Evolutionary conservation across 192 early-diverging fungal genomes (phyloP), one percentile per base, ranked within the genome.

Genomic region (Endogone sp.): DNA sequence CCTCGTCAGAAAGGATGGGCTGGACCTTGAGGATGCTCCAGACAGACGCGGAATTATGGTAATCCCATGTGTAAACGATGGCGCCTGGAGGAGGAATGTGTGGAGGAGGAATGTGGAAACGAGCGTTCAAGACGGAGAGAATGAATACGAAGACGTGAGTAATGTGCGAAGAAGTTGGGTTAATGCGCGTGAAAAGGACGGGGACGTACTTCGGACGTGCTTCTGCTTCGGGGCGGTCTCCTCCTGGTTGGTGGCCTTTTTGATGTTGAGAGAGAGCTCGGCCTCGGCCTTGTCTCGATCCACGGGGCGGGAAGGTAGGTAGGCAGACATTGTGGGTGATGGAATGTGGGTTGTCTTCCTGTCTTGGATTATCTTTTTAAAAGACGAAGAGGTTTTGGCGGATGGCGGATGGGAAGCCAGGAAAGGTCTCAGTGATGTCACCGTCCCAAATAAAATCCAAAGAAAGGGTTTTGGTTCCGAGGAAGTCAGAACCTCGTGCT

Each of bases 171-270:
- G n/a, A n/a, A n/a, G n/a, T n/a, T n/a, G n/a, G n/a, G n/a, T n/a
- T n/a, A 60, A 13, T 2, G 24, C 59, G 59, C 59, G 10, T 21
- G 27, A 6, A 28, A 28, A 23, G 22, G 23, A 21, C 23, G 25
- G 25, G 3, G 29, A 73, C 79, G 76, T 82, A 88, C 86, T 82
- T 81, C 88, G 80, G 30, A 97, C 96, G 81, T 99, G 97, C 82
- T 98, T 99, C 78, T 96, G 95, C 77, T 99, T 99, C 65, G 97
- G 97, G 2, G 97, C 92, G 24, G 90, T 88, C 73, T 99, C 97
- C 31, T 97, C 95, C 31, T 81, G 67, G 60, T 87, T 89, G 10
- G 92, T 90, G 20, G 95, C 97, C 79, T 99, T 99, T 70, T 91
- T 92, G 65, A 97, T 94, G 72, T 90, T 87, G n/a, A 82, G 84